phyloP scores from a whole-genome alignment of 2,329 filamentous ascomycete species.

The Verticillium klebahnii region DNA sequence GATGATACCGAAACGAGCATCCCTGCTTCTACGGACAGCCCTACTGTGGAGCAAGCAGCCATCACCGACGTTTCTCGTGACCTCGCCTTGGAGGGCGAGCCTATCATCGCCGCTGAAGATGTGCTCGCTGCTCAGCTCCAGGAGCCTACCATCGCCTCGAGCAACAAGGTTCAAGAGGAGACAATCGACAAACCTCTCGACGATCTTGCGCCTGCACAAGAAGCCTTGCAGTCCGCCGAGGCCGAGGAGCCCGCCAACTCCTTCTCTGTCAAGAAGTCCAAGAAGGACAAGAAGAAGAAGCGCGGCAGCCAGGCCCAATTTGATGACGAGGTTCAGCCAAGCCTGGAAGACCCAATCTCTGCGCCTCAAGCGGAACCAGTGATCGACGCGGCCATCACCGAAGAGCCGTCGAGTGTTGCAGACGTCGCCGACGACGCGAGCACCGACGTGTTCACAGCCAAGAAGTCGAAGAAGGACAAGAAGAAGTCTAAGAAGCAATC shows the following conservation, averaged over 20 bases:
- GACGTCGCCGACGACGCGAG: background rate
- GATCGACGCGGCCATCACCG: background rate
- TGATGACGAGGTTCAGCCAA: background rate
- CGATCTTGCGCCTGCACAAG: background rate
- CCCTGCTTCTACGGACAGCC: background rate
- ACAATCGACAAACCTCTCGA: background rate
- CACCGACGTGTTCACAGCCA: constrained; percentile 1
- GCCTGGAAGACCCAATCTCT: background rate
- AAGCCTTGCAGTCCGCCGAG: background rate
- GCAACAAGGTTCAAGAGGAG: background rate
- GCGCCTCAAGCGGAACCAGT: background rate
- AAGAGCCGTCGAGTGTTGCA: background rate
- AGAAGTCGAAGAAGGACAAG: constrained; percentile 19
- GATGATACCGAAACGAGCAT: background rate
- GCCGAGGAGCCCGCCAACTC: constrained; percentile 12
- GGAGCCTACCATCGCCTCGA: background rate
- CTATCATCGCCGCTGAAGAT: background rate
- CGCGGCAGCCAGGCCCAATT: constrained; percentile 1
- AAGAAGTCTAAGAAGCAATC: constrained; percentile 19
- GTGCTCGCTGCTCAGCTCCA: background rate
- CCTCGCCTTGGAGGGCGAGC: background rate
- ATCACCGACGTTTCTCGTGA: background rate
- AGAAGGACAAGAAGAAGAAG: constrained; percentile 21
- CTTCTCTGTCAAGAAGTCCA: constrained; percentile 20
- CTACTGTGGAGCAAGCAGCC: background rate